Evolutionary conservation across 1,284 basidiomycete species (phyloP).

Genomic region (Polyporus tsugae): DNA sequence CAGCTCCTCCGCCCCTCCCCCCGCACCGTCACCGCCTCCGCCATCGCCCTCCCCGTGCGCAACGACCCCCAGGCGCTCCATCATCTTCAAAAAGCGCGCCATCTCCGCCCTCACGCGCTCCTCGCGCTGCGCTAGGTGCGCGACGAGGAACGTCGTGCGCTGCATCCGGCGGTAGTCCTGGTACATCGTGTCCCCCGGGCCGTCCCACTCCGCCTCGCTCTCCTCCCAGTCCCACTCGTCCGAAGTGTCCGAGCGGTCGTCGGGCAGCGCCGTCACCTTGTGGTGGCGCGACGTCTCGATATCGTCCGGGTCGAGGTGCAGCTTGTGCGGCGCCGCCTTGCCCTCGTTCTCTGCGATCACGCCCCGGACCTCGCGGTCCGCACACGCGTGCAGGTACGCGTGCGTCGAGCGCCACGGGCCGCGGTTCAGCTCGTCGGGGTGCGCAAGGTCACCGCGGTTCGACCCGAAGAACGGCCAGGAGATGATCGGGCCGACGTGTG

Average conservation of each 20-base stretch:
- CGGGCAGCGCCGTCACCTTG: constrained; percentile 66
- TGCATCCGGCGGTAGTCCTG: constrained; percentile 81
- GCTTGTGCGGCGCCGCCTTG: constrained; percentile 70
- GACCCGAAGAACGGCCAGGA: constrained; percentile 90
- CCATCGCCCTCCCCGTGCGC: constrained; percentile 38
- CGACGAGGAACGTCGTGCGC: constrained; percentile 76
- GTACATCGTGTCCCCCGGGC: constrained; percentile 77
- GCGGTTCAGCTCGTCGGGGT: constrained; percentile 74
- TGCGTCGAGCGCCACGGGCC: constrained; percentile 73
- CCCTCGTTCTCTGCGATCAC: constrained; percentile 80
- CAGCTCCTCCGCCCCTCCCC: constrained; percentile 49
- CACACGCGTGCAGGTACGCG: constrained; percentile 70
- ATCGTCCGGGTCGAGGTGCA: constrained; percentile 82
- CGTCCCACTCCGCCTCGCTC: constrained; percentile 79
- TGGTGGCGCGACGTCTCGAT: constrained; percentile 75
- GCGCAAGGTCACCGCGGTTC: constrained; percentile 72
- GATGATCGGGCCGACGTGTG: constrained; percentile 79
- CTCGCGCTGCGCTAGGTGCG: constrained; percentile 70
- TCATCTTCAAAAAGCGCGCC: constrained; percentile 68
- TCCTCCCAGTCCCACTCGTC: constrained; percentile 80
- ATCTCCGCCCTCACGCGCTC: constrained; percentile 71
- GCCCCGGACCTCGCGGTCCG: constrained; percentile 68
- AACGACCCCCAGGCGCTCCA: constrained; percentile 59
- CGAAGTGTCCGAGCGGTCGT: constrained; percentile 72
- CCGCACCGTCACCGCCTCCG: constrained; percentile 40